phyloP scores from a whole-genome alignment of 495 filamentous ascomycete genomes.

The Pyrenula massariospora region DNA sequence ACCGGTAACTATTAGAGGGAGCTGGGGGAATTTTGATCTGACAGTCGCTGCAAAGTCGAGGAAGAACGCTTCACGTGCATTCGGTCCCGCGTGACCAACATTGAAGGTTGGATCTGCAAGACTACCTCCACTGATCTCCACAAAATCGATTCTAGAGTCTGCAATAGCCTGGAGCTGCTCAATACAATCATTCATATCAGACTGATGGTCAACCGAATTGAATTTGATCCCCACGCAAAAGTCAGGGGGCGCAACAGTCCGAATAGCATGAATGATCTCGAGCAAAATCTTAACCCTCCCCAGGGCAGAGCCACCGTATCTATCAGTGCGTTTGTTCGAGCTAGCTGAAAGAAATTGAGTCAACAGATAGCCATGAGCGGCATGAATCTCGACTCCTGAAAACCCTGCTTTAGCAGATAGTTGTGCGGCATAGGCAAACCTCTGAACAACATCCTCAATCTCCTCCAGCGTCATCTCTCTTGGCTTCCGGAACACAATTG shows the following conservation, averaged over 20 bases:
- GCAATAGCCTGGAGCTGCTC: no score
- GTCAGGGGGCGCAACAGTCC: slow-evolving; percentile 27
- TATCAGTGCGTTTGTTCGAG: slow-evolving; percentile 23
- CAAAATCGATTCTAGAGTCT: no score
- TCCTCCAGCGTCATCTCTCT: slow-evolving; percentile 36
- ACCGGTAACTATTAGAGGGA: no score
- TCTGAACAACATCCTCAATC: slow-evolving; percentile 30
- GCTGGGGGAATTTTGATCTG: no score
- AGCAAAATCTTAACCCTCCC: slow-evolving; percentile 37
- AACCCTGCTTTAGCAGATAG: slow-evolving; percentile 40
- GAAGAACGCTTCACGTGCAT: no score
- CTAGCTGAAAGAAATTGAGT: slow-evolving; percentile 2
- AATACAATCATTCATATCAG: no score
- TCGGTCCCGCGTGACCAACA: no score
- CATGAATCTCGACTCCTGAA: slow-evolving; percentile 45
- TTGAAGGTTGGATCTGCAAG: no score
- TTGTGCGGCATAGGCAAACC: slow-evolving; percentile 35
- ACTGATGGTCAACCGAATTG: slow-evolving; percentile 46
- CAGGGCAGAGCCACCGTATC: slow-evolving; percentile 32
- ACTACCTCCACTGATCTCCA: no score
- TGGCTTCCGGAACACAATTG: slow-evolving; percentile 27
- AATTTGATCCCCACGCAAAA: slow-evolving; percentile 53
- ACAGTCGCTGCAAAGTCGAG: no score
- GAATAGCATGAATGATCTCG: slow-evolving; percentile 28
- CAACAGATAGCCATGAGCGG: slow-evolving; percentile 3